A percentile compares a stretch with the other conserved stretches of the same genome.
These are phyloP conservation scores for Aspergillus saccharolyticus DNA, from an alignment of 495 filamentous ascomycete species.

Conservation along the genomic window DNA sequence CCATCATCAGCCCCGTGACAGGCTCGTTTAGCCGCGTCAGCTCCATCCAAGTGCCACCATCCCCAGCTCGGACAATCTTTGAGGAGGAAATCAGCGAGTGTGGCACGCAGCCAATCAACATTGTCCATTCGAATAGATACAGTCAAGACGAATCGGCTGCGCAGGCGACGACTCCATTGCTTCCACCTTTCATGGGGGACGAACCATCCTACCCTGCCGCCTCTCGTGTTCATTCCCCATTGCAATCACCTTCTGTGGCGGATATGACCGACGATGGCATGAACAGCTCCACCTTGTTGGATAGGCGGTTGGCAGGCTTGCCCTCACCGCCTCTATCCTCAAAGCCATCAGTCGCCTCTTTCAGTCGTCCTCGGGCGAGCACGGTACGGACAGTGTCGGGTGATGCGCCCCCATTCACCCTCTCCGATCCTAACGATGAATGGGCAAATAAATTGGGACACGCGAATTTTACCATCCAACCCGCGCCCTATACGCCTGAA, in stretches of 20 bases:
- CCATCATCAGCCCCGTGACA: constrained; percentile 55
- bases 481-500: constrained; percentile 71
- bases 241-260: constrained; percentile 74
- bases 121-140: constrained; percentile 50
- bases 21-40: constrained; percentile 48
- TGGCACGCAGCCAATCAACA: constrained; percentile 50
- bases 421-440: constrained; percentile 63
- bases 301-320: constrained; percentile 44
- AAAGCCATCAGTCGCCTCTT: constrained; percentile 72
- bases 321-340: constrained; percentile 75
- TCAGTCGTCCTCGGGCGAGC: constrained; percentile 49
- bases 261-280: constrained; percentile 33
- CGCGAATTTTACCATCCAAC: constrained; percentile 85
- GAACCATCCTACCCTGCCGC: constrained; percentile 33
- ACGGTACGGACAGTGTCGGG: constrained; percentile 49
- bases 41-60: constrained; percentile 50
- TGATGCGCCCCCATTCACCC: constrained; percentile 52
- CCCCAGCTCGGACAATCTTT: constrained; percentile 61
- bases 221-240: constrained; percentile 59
- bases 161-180: constrained; percentile 71
- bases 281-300: constrained; percentile 34
- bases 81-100: constrained; percentile 52
- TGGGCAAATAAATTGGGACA: constrained; percentile 84
- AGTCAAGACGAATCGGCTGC: constrained; percentile 51
- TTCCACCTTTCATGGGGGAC: constrained; percentile 73